Conservation (phyloP, 75 land plant species). For the Ceratopteris richardii region DNA sequence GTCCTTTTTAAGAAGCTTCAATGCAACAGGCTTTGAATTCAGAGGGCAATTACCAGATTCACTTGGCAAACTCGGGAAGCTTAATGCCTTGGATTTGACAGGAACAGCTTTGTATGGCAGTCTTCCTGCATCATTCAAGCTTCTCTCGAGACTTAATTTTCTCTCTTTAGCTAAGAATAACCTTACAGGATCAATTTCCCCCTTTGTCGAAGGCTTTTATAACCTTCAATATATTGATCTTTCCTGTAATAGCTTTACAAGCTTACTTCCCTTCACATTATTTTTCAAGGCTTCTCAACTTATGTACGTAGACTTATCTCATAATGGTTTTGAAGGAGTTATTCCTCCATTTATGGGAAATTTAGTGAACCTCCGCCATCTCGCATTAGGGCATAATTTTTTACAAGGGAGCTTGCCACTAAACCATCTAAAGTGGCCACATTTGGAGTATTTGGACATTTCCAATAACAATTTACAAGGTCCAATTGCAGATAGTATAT, state of each 20-base stretch:
- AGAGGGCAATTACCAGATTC: conserved; percentile 41
- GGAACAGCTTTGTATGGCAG: conserved; percentile 29
- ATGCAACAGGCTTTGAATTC: conserved; percentile 21
- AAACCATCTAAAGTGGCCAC: neutral
- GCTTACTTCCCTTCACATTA: conserved; percentile 30
- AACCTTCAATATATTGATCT: conserved; percentile 37
- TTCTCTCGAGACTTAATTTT: conserved; percentile 29
- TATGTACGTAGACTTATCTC: conserved; percentile 22
- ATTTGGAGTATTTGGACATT: neutral
- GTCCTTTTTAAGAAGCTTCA: conserved; percentile 14
- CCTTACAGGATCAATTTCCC: conserved; percentile 38
- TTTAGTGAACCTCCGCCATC: neutral
- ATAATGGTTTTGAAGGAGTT: conserved; percentile 6
- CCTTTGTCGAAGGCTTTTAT: conserved; percentile 24
- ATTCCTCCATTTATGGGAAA: conserved; percentile 6
- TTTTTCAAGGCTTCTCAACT: conserved; percentile 23
- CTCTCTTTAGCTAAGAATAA: conserved; percentile 47
- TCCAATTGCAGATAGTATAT: neutral
- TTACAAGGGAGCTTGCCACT: conserved; percentile 8
- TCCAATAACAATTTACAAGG: conserved; percentile 15
- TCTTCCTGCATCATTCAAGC: conserved; percentile 36
- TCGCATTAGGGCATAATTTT: conserved; percentile 14
- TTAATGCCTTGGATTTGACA: conserved; percentile 54
- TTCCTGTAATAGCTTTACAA: conserved; percentile 46
- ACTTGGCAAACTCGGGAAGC: conserved; percentile 46